Percentiles rank a stretch among this genome's conserved stretches.
These are phyloP conservation scores for Zygosaccharomyces pseudorouxii DNA, from an alignment of 805 yeast species.

Conservation along the genomic window DNA sequence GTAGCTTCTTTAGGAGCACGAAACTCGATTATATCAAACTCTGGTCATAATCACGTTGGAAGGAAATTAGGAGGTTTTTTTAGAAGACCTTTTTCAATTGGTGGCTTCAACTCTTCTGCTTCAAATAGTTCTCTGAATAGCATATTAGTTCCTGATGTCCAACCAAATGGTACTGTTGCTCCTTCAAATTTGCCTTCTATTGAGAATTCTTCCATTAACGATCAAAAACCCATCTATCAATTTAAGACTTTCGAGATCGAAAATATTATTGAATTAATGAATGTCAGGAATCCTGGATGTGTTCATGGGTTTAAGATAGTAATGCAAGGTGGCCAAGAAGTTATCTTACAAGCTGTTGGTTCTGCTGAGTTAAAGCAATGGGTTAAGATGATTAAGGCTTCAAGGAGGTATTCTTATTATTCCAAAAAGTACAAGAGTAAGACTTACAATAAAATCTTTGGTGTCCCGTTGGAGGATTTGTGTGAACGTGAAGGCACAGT, in stretches of 20 bases:
- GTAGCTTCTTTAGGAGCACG: slow-evolving; percentile 19
- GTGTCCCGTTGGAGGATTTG: slow-evolving; percentile 73
- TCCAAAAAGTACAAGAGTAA: slow-evolving; percentile 39
- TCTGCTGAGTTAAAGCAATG: slow-evolving; percentile 68
- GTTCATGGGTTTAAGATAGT: slow-evolving; percentile 38
- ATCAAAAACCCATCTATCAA: slow-evolving; percentile 46
- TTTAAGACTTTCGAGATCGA: slow-evolving; percentile 43
- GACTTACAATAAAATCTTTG: slow-evolving; percentile 60
- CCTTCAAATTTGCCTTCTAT: slow-evolving; percentile 58
- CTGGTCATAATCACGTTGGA: slow-evolving; percentile 30
- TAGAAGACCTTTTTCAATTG: slow-evolving; percentile 59
- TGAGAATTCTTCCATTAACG: slow-evolving; percentile 38
- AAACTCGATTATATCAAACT: slow-evolving; percentile 19
- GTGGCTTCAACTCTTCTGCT: slow-evolving; percentile 35
- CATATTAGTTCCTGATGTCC: slow-evolving; percentile 35
- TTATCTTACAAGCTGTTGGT: slow-evolving; percentile 59
- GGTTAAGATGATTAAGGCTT: slow-evolving; percentile 46
- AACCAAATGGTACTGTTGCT: slow-evolving; percentile 37
- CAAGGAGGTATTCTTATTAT: slow-evolving; percentile 41
- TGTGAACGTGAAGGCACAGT: slow-evolving; percentile 64
- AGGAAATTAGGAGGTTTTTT: slow-evolving; percentile 56
- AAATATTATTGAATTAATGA: slow-evolving; percentile 38
- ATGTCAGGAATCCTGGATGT: slow-evolving; percentile 27
- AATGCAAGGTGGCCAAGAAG: slow-evolving; percentile 48
- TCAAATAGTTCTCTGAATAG: slow-evolving; percentile 28